phyloP scores from a whole-genome alignment of 2,329 filamentous ascomycete genomes.

The Aspergillus hiratsukae region DNA sequence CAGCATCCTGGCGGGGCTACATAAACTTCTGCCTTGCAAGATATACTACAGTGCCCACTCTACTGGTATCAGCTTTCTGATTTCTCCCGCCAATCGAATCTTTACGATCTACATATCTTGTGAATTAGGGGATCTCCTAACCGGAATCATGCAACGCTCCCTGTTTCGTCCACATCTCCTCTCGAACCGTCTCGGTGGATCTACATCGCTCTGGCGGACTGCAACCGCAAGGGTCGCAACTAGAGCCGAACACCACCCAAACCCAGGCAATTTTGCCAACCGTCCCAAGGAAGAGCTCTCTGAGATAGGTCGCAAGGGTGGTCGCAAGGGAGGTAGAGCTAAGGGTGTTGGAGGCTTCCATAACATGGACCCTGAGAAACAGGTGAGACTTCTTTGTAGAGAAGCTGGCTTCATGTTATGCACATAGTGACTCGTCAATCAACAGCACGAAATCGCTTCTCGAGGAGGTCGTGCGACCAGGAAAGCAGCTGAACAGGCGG shows the following conservation, averaged over 20 bases:
- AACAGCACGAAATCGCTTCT: slow-evolving; percentile 20
- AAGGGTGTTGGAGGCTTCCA: slow-evolving; percentile 24
- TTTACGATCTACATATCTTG: not conserved
- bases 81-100: not conserved
- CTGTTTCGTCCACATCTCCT: not conserved
- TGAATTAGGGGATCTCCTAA: not conserved
- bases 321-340: slow-evolving; percentile 25
- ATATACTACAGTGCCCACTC: not conserved
- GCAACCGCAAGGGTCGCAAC: slow-evolving; percentile 8
- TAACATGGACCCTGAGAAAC: slow-evolving; percentile 26
- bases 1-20: not conserved
- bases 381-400: slow-evolving; percentile 12
- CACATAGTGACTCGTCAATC: slow-evolving; percentile 3
- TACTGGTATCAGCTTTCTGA: not conserved
- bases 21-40: not conserved
- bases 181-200: not conserved
- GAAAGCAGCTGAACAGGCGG: slow-evolving; percentile 9
- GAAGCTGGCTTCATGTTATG: not conserved
- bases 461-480: slow-evolving; percentile 20
- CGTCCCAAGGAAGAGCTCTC: slow-evolving; percentile 23
- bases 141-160: not conserved
- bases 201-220: not conserved
- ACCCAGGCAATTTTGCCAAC: slow-evolving; percentile 35
- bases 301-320: slow-evolving; percentile 23
- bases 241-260: slow-evolving; percentile 16